These are phyloP conservation scores for Aspergillus baeticus DNA, from an alignment of 495 filamentous ascomycete genomes.

Conservation along the genomic window DNA sequence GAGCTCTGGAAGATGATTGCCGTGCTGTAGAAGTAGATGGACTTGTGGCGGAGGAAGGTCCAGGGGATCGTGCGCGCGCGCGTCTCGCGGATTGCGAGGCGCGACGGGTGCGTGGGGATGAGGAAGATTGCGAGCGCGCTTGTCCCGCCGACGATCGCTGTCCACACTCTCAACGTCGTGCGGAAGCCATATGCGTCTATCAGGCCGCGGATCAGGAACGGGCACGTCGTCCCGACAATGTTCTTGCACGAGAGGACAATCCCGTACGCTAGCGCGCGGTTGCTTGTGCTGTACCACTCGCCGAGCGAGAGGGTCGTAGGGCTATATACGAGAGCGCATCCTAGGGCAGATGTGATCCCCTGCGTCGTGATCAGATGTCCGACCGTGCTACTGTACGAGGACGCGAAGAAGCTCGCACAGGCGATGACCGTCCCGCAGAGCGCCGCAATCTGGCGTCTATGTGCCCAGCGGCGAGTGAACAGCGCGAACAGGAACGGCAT, in stretches of 20 bases:
- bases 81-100: slow-evolving; percentile 55
- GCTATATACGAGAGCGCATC: slow-evolving; percentile 49
- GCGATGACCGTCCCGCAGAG: slow-evolving; percentile 5
- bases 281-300: slow-evolving; percentile 55
- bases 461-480: slow-evolving; percentile 8
- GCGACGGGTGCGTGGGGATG: slow-evolving; percentile 52
- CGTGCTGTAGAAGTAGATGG: slow-evolving; percentile 42
- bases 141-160: slow-evolving; percentile 32
- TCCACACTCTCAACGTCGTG: slow-evolving; percentile 56
- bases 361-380: slow-evolving; percentile 56
- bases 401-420: slow-evolving; percentile 28
- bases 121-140: slow-evolving; percentile 31
- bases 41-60: slow-evolving; percentile 41
- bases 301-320: slow-evolving; percentile 55
- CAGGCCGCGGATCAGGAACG: slow-evolving; percentile 51
- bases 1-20: slow-evolving; percentile 61
- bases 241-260: slow-evolving; percentile 58
- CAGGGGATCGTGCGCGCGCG: slow-evolving; percentile 7
- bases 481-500: slow-evolving; percentile 9
- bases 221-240: slow-evolving; percentile 47
- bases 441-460: slow-evolving; percentile 5
- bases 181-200: slow-evolving; percentile 53
- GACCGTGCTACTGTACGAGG: slow-evolving; percentile 51
- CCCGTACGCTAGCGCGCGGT: slow-evolving; percentile 50
- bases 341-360: slow-evolving; percentile 54